These are phyloP conservation scores for Lentinula sp. DNA, from an alignment of 768 basidiomycete genomes.

Conservation along the genomic window DNA sequence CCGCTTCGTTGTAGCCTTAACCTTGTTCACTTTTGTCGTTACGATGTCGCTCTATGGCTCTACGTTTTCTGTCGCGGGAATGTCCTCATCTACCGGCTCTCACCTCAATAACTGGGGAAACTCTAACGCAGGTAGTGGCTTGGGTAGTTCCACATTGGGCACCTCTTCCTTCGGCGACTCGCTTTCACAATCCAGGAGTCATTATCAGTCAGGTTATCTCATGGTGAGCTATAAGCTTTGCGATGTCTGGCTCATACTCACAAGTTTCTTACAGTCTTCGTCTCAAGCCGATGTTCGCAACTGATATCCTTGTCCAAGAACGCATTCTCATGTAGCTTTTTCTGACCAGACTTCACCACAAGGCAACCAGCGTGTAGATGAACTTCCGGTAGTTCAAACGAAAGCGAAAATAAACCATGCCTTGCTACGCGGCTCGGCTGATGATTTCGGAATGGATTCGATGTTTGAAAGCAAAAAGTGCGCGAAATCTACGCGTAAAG, in stretches of 20 bases:
- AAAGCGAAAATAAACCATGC: constrained; percentile 77
- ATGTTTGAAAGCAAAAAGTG: constrained; percentile 76
- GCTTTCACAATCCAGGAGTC: constrained; percentile 65
- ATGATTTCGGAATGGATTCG: constrained; percentile 78
- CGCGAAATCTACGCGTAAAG: constrained; percentile 6
- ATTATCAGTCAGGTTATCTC: constrained; percentile 78
- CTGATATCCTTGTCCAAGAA: background rate
- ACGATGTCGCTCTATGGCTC: constrained; percentile 2
- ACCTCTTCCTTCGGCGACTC: constrained; percentile 57
- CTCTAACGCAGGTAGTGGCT: constrained; percentile 28
- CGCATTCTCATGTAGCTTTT: background rate
- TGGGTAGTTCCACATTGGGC: constrained; percentile 24
- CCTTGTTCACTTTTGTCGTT: background rate
- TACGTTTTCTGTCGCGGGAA: constrained; percentile 52
- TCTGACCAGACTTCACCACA: constrained; percentile 38
- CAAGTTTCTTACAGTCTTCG: constrained; percentile 37
- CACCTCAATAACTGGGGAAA: constrained; percentile 49
- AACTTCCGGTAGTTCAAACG: constrained; percentile 68
- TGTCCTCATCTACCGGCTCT: constrained; percentile 43
- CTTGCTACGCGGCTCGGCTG: constrained; percentile 53
- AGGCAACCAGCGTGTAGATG: constrained; percentile 58
- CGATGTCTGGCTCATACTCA: background rate
- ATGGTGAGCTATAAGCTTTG: constrained; percentile 44
- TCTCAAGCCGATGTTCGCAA: constrained; percentile 52
- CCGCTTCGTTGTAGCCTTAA: too few relatives aligned